Conservation (phyloP, 225 moss, liverwort and hornwort genomes). For the Bryoerythrophyllum caledonicum region DNA sequence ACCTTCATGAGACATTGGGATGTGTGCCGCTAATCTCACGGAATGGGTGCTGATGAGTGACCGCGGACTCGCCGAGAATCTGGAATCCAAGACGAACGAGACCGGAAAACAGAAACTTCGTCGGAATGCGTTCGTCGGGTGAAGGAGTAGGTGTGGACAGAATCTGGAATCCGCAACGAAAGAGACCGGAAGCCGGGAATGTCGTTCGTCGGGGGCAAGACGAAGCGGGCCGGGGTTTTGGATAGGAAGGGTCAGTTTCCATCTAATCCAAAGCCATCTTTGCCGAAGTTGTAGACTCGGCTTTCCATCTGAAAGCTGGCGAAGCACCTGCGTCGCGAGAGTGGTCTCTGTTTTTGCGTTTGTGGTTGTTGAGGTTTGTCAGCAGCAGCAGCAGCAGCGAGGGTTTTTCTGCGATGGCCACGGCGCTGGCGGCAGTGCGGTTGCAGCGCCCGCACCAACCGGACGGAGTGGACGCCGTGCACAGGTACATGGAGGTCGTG, state of each 20-base stretch:
- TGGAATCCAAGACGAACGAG: too few relatives aligned
- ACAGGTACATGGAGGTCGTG: slow-evolving; percentile 23
- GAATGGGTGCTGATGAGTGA: too few relatives aligned
- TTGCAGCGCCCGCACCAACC: slow-evolving; percentile 42
- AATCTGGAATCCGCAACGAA: not conserved
- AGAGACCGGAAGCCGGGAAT: too few relatives aligned
- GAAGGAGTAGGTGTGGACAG: not conserved
- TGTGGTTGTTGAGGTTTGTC: not conserved
- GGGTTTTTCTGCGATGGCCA: slow-evolving; percentile 32
- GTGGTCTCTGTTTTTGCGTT: not conserved
- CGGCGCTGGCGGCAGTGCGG: slow-evolving; percentile 49
- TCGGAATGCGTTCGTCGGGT: too few relatives aligned
- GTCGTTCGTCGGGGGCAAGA: not conserved
- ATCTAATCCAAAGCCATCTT: slow-evolving; percentile 2
- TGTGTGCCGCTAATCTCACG: too few relatives aligned
- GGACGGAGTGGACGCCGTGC: slow-evolving; percentile 20
- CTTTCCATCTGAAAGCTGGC: not conserved
- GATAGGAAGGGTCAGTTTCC: slow-evolving; percentile 14
- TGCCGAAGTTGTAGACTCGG: not conserved
- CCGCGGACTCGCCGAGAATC: too few relatives aligned
- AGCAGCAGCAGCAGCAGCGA: not conserved
- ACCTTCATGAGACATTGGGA: too few relatives aligned
- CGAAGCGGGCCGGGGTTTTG: not conserved
- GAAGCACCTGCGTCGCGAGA: not conserved
- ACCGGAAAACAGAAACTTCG: too few relatives aligned